phyloP scores from a whole-genome alignment of 352 stramenopile genomes.

The Phytophthora vignae region DNA sequence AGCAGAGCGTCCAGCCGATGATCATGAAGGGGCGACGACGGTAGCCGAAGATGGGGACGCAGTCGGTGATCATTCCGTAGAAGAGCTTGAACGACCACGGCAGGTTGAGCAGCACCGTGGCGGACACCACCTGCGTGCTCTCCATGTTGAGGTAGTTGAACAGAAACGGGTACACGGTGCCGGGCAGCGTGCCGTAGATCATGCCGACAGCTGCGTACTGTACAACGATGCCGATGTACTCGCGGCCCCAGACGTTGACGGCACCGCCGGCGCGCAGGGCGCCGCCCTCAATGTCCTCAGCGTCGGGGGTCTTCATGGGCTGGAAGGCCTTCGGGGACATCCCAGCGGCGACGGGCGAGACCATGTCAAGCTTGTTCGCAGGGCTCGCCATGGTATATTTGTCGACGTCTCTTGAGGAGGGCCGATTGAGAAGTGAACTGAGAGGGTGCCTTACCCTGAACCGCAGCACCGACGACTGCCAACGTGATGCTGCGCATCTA shows the following conservation, averaged over 20 bases:
- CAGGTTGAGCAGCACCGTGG: slow-evolving; percentile 48
- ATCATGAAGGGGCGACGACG: slow-evolving; percentile 66
- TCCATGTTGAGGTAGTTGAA: slow-evolving; percentile 63
- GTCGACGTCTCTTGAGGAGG: slow-evolving; percentile 3
- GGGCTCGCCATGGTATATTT: slow-evolving; percentile 21
- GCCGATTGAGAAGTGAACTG: slow-evolving; percentile 31
- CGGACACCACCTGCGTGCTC: slow-evolving; percentile 47
- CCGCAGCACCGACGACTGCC: background rate
- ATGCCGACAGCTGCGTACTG: slow-evolving; percentile 60
- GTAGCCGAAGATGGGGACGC: slow-evolving; percentile 57
- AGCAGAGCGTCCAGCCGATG: slow-evolving; percentile 52
- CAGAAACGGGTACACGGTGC: slow-evolving; percentile 56
- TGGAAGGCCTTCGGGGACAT: slow-evolving; percentile 34
- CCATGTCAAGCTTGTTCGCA: slow-evolving; percentile 23
- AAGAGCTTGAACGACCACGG: slow-evolving; percentile 72
- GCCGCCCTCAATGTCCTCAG: slow-evolving; percentile 48
- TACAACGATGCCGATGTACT: slow-evolving; percentile 51
- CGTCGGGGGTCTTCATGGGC: slow-evolving; percentile 44
- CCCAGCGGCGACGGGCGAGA: slow-evolving; percentile 29
- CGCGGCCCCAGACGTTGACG: slow-evolving; percentile 42
- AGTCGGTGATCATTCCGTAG: slow-evolving; percentile 61
- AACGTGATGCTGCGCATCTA: slow-evolving; percentile 14
- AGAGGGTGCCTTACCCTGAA: slow-evolving; percentile 1
- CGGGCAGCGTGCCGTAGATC: slow-evolving; percentile 50
- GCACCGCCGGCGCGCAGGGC: slow-evolving; percentile 49